These are phyloP conservation scores for Escovopsis sp. DNA, from an alignment of 2,329 filamentous ascomycete species.

Conservation along the genomic window DNA sequence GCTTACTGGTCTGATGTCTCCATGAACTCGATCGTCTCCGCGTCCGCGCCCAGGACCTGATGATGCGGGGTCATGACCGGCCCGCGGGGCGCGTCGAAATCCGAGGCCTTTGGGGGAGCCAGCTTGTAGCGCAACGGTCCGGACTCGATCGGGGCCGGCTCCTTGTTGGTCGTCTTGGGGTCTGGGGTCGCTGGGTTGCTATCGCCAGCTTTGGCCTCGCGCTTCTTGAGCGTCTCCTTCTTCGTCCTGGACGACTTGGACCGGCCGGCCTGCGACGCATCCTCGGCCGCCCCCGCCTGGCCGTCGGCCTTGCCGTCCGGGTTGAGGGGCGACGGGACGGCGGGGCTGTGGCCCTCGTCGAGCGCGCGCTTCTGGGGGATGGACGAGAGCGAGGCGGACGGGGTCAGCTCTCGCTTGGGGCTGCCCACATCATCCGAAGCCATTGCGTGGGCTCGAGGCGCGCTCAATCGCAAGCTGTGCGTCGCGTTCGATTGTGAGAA, in stretches of 20 bases:
- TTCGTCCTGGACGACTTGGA: constrained; percentile 35
- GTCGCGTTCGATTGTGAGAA: too few relatives aligned
- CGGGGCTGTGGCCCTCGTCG: constrained; percentile 55
- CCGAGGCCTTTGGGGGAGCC: constrained; percentile 44
- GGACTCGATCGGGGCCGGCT: constrained; percentile 26
- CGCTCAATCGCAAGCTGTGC: too few relatives aligned
- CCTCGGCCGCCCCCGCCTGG: constrained; percentile 24
- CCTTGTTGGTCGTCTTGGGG: constrained; percentile 25
- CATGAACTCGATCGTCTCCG: constrained; percentile 40
- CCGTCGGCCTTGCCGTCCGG: constrained; percentile 37
- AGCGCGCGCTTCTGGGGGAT: constrained; percentile 51
- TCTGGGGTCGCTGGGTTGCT: constrained; percentile 44
- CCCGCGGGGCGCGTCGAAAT: constrained; percentile 45
- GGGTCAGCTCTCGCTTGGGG: constrained; percentile 27
- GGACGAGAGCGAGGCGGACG: constrained; percentile 26
- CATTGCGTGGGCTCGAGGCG: constrained; percentile 11
- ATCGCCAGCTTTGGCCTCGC: constrained; percentile 44
- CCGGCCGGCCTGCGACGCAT: constrained; percentile 24
- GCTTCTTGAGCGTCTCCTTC: constrained; percentile 55
- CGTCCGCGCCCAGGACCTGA: constrained; percentile 33
- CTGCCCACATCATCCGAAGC: constrained; percentile 20
- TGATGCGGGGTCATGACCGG: constrained; percentile 44
- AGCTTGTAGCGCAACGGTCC: constrained; percentile 48
- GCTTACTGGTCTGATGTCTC: constrained; percentile 52
- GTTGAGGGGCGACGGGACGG: constrained; percentile 61